Conservation (phyloP, 495 filamentous ascomycete species). For the Penicillium subrubescens region DNA sequence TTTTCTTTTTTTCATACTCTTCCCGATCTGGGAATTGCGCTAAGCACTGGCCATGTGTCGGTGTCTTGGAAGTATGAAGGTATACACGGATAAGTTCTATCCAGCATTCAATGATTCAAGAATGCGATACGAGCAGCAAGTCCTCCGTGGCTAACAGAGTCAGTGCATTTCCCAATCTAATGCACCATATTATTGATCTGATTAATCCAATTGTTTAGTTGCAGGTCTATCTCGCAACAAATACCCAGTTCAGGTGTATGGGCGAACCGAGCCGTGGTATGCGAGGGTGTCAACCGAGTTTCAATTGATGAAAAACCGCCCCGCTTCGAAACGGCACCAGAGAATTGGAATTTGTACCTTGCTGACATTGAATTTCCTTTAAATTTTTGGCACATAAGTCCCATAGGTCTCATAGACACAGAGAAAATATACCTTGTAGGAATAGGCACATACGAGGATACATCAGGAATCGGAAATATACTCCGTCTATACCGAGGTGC, state of each 20-base stretch:
- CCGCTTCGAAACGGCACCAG: slow-evolving; percentile 1
- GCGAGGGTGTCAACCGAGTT: slow-evolving; percentile 16
- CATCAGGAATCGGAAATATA: background rate
- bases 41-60: slow-evolving; percentile 16
- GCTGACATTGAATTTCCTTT: no score
- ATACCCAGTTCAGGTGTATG: background rate
- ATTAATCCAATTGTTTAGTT: background rate
- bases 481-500: background rate
- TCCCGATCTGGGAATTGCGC: slow-evolving; percentile 10
- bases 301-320: slow-evolving; percentile 1
- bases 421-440: background rate
- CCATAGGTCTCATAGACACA: background rate
- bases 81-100: background rate
- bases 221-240: background rate
- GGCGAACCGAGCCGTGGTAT: slow-evolving; percentile 8
- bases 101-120: background rate
- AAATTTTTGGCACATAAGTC: background rate
- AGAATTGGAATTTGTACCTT: background rate
- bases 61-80: slow-evolving; percentile 13
- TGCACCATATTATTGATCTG: background rate
- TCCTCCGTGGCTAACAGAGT: background rate
- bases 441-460: background rate
- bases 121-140: background rate
- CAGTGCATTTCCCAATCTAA: background rate
- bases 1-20: background rate